Conservation (phyloP, 2,329 filamentous ascomycete species). For the Penicillium aurantiogriseum region DNA sequence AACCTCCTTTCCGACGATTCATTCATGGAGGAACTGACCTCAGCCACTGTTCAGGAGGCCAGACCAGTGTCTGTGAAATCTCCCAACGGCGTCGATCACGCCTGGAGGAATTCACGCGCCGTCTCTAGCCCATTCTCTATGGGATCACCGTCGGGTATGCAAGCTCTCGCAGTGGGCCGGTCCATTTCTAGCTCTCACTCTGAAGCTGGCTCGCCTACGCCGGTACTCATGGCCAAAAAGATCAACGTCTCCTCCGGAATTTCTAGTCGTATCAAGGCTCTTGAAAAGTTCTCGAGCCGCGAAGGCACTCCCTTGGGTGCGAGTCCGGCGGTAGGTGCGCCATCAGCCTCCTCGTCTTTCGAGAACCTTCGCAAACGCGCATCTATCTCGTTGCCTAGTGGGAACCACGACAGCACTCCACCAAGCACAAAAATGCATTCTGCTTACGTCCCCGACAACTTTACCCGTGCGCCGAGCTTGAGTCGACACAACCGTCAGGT, state of each 20-base stretch:
- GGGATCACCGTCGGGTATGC: conserved; percentile 28
- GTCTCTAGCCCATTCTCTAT: conserved; percentile 42
- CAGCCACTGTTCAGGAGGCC: conserved; percentile 79
- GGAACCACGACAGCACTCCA: conserved; percentile 23
- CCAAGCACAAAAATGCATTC: conserved; percentile 27
- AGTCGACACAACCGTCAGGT: conserved; percentile 30
- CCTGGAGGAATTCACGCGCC: conserved; percentile 39
- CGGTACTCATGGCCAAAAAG: conserved; percentile 65
- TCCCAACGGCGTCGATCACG: conserved; percentile 49
- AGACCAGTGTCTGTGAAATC: conserved; percentile 77
- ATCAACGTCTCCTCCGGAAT: conserved; percentile 85
- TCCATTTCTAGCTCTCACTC: conserved; percentile 41
- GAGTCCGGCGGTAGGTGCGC: conserved; percentile 42
- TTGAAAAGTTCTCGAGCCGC: conserved; percentile 71
- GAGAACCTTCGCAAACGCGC: conserved; percentile 50
- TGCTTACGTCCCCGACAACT: conserved; percentile 26
- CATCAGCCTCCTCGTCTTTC: conserved; percentile 60
- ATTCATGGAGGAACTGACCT: conserved; percentile 80
- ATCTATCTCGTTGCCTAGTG: conserved; percentile 35
- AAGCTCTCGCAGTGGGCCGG: conserved; percentile 34
- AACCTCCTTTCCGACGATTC: conserved; percentile 62
- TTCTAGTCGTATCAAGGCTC: conserved; percentile 87
- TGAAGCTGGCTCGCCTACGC: conserved; percentile 33
- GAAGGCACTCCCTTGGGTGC: conserved; percentile 33
- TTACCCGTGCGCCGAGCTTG: conserved; percentile 34